These are phyloP conservation scores for Juglanconis oblonga DNA, from an alignment of 2,329 filamentous ascomycete species.

Conservation along the genomic window DNA sequence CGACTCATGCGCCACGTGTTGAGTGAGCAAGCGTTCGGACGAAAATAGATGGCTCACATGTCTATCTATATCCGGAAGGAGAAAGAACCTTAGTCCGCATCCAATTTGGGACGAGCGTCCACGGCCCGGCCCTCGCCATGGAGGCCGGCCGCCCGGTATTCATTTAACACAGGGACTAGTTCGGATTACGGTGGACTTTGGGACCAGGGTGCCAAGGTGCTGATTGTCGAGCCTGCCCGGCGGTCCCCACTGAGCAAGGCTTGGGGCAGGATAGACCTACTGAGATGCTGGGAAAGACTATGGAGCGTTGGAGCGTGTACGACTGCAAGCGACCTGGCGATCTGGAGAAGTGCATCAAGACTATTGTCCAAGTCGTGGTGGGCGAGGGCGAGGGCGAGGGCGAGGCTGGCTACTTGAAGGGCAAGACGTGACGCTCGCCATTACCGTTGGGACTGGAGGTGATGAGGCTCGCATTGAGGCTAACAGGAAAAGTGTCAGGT, in stretches of 20 bases:
- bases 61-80: constrained; percentile 17
- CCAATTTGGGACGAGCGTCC: constrained; percentile 29
- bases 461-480: constrained; percentile 22
- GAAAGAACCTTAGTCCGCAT: constrained; percentile 22
- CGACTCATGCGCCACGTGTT: not conserved
- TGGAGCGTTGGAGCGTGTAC: not conserved
- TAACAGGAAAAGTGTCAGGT: not conserved
- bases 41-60: no score
- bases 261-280: not conserved
- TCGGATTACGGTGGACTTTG: no score
- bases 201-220: constrained; percentile 20
- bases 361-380: constrained; percentile 36
- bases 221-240: constrained; percentile 39
- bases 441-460: constrained; percentile 25
- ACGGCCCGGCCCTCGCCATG: constrained; percentile 26
- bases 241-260: constrained; percentile 28
- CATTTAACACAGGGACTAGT: no score
- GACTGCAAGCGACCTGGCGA: constrained; percentile 27
- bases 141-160: constrained; percentile 25
- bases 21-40: no score
- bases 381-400: no score
- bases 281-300: not conserved
- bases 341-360: constrained; percentile 32
- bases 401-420: constrained; percentile 28
- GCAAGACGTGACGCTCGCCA: constrained; percentile 33